Evolutionary conservation across 495 filamentous ascomycete genomes (phyloP).

Genomic region (Xylaria telfairii): DNA sequence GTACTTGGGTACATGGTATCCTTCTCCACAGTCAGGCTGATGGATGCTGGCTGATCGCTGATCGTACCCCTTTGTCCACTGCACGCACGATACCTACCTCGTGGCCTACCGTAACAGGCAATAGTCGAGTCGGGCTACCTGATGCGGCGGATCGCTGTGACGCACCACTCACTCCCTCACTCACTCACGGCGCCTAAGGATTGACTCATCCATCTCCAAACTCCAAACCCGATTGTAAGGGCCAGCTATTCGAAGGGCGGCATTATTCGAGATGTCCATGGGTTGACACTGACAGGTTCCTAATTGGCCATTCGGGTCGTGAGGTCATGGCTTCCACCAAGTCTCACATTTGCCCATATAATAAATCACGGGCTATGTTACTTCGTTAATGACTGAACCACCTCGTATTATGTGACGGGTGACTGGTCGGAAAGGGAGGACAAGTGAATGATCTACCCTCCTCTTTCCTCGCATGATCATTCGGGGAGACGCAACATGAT

Average conservation of each 20-base stretch:
- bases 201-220: conserved; percentile 8
- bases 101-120: conserved; percentile 24
- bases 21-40: conserved; percentile 1
- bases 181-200: too few relatives aligned
- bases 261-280: background rate
- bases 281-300: background rate
- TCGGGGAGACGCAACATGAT: background rate
- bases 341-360: background rate
- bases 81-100: conserved; percentile 11
- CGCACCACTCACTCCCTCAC: background rate
- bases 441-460: background rate
- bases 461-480: background rate
- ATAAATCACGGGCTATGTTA: background rate
- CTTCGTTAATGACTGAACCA: background rate
- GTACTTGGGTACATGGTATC: too few relatives aligned
- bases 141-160: conserved; percentile 8
- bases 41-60: conserved; percentile 7
- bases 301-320: conserved; percentile 2
- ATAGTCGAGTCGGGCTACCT: conserved; percentile 25
- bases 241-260: too few relatives aligned
- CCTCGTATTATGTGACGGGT: background rate
- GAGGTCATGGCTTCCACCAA: background rate
- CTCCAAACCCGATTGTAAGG: background rate
- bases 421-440: background rate
- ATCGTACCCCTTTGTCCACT: conserved; percentile 18